These are phyloP conservation scores for Torulaspora quercuum DNA, from an alignment of 805 yeast genomes.

Conservation along the genomic window DNA sequence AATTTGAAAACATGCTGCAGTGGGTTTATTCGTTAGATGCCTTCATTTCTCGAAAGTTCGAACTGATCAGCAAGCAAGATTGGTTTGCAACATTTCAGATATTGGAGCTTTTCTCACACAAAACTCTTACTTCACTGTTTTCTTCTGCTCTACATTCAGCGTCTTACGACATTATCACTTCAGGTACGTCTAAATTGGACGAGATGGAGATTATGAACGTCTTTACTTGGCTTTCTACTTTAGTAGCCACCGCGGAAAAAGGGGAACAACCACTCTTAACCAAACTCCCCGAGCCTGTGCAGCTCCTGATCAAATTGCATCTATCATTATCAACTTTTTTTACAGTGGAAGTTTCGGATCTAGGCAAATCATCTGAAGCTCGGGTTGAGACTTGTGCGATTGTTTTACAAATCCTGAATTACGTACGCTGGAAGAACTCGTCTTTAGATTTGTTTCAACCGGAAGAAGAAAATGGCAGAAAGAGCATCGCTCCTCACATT, in stretches of 20 bases:
- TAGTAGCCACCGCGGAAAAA: constrained; percentile 42
- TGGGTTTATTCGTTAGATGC: constrained; percentile 64
- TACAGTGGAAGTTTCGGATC: constrained; percentile 60
- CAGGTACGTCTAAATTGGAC: constrained; percentile 41
- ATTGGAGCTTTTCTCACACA: constrained; percentile 64
- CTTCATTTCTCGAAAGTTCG: constrained; percentile 55
- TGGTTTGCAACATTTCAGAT: constrained; percentile 77
- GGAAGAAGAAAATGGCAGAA: constrained; percentile 18
- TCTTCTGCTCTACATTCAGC: constrained; percentile 23
- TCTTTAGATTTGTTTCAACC: constrained; percentile 47
- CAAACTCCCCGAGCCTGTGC: constrained; percentile 66
- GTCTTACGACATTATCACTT: constrained; percentile 21
- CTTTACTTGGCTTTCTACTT: constrained; percentile 62
- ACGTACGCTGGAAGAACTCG: constrained; percentile 65
- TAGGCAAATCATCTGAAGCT: constrained; percentile 51
- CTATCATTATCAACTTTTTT: constrained; percentile 62
- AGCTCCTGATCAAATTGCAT: constrained; percentile 63
- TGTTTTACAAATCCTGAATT: constrained; percentile 60
- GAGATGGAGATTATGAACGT: constrained; percentile 62
- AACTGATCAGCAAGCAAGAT: constrained; percentile 50
- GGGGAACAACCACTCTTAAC: constrained; percentile 41
- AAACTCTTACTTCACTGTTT: constrained; percentile 54
- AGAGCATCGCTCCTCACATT: constrained; percentile 46
- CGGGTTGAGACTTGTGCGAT: constrained; percentile 69
- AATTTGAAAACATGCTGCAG: constrained; percentile 47